Percentiles rank a stretch among this genome's conserved stretches.
Evolutionary conservation across 1,139 yeast species (phyloP).

Genomic region (Geotrichum histeridarum): DNA sequence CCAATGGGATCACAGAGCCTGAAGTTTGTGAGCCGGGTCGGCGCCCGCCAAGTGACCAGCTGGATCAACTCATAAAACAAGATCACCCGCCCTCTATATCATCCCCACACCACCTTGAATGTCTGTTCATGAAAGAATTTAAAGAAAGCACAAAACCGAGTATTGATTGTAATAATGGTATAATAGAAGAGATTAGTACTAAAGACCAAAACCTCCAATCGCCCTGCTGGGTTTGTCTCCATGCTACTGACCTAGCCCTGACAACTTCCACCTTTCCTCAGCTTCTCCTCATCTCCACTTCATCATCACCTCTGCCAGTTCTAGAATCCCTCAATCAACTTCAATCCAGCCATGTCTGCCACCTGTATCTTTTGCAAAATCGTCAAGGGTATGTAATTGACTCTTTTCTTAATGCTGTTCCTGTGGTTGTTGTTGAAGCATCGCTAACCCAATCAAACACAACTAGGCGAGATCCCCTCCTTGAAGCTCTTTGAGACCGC

Average conservation of each 20-base stretch:
- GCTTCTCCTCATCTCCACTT: no score
- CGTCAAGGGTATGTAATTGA: conserved; percentile 55
- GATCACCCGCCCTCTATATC: no score
- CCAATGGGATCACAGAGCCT: conserved; percentile 92
- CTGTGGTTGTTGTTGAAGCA: not conserved
- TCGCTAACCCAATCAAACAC: not conserved
- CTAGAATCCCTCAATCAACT: not conserved
- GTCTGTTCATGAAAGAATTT: not conserved
- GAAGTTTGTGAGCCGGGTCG: conserved; percentile 72
- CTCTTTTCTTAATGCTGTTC: not conserved
- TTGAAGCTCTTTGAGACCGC: conserved; percentile 81
- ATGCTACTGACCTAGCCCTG: no score
- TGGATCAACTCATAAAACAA: conserved; percentile 38
- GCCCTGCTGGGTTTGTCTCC: not conserved
- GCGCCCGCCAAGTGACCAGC: conserved; percentile 61
- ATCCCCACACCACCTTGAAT: no score
- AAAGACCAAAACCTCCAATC: not conserved
- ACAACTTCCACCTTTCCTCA: no score
- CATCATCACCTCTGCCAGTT: no score
- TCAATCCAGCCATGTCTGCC: conserved; percentile 29
- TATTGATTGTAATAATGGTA: not conserved
- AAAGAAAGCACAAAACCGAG: not conserved
- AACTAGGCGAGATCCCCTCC: conserved; percentile 80
- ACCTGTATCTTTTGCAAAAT: conserved; percentile 88
- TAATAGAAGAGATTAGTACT: not conserved